phyloP scores from a whole-genome alignment of 768 basidiomycete species.

The Pseudohyphozyma bogoriensis region DNA sequence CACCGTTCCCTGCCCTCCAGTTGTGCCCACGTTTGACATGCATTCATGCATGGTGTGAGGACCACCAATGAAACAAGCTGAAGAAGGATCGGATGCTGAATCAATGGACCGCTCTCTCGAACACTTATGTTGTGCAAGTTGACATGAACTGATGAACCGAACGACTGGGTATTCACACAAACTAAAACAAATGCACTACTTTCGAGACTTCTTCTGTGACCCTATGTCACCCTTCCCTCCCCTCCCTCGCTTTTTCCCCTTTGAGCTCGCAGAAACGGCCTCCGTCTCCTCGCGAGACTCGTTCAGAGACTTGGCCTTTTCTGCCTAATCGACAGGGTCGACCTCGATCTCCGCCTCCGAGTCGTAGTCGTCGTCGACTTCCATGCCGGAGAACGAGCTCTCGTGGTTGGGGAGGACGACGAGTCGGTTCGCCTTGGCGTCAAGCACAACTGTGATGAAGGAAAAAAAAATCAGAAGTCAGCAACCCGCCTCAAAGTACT shows the following conservation, averaged over 20 bases:
- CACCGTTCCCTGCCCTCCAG: no score
- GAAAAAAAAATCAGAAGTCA: no score
- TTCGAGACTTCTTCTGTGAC: constrained; percentile 1
- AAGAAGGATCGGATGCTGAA: no score
- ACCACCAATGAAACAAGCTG: no score
- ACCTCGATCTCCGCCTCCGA: constrained; percentile 16
- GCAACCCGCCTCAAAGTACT: no score
- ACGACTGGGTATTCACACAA: neutral
- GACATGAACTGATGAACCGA: neutral
- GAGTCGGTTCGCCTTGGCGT: constrained; percentile 69
- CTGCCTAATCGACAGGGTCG: constrained; percentile 19
- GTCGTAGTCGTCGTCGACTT: constrained; percentile 42
- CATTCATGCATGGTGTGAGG: no score
- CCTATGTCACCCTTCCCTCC: neutral
- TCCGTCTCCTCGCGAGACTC: neutral
- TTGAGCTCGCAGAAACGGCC: neutral
- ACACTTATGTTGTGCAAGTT: no score
- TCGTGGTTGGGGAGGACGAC: constrained; percentile 75
- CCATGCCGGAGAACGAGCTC: constrained; percentile 45
- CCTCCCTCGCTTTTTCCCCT: no score
- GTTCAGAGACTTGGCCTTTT: constrained; percentile 12
- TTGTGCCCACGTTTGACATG: no score
- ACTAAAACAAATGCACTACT: neutral
- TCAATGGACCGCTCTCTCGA: no score
- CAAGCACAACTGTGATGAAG: constrained; percentile 53